Evolutionary conservation across 2,329 filamentous ascomycete species (phyloP).

Genomic region (Curvularia verruculosa): DNA sequence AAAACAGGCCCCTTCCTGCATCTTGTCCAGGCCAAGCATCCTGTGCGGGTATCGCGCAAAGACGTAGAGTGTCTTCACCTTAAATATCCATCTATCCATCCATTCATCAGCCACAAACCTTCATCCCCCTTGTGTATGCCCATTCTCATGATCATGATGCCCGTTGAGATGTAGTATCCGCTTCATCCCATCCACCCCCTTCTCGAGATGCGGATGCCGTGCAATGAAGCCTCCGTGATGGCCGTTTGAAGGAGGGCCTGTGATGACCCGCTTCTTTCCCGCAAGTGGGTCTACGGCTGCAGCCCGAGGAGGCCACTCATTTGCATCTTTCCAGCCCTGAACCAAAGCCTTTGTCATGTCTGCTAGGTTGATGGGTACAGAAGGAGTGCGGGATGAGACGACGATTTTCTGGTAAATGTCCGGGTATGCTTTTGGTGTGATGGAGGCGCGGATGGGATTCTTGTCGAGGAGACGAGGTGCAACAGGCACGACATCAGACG

Average conservation of each 20-base stretch:
- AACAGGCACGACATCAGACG: constrained; percentile 67
- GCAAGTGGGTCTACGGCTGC: constrained; percentile 56
- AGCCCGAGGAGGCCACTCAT: constrained; percentile 83
- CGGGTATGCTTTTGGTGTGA: constrained; percentile 74
- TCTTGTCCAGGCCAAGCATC: not conserved
- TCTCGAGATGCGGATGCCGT: constrained; percentile 51
- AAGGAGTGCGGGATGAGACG: constrained; percentile 76
- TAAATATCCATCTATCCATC: not conserved
- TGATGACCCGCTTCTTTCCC: constrained; percentile 43
- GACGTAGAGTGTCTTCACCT: not conserved
- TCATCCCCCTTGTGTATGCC: constrained; percentile 16
- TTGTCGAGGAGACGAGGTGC: constrained; percentile 72
- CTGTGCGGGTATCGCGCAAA: not conserved
- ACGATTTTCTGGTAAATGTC: constrained; percentile 92
- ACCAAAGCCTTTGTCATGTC: constrained; percentile 84
- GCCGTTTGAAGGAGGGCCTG: constrained; percentile 18
- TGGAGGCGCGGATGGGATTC: constrained; percentile 78
- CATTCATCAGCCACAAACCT: not conserved
- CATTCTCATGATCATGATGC: constrained; percentile 16
- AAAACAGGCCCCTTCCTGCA: not conserved
- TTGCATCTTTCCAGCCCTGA: constrained; percentile 88
- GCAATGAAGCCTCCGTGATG: constrained; percentile 41
- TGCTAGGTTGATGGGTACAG: constrained; percentile 83
- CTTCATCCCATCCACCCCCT: constrained; percentile 54
- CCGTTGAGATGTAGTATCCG: constrained; percentile 51